Evolutionary conservation across 2,329 filamentous ascomycete species (phyloP).

Genomic region (Fusarium sp.): DNA sequence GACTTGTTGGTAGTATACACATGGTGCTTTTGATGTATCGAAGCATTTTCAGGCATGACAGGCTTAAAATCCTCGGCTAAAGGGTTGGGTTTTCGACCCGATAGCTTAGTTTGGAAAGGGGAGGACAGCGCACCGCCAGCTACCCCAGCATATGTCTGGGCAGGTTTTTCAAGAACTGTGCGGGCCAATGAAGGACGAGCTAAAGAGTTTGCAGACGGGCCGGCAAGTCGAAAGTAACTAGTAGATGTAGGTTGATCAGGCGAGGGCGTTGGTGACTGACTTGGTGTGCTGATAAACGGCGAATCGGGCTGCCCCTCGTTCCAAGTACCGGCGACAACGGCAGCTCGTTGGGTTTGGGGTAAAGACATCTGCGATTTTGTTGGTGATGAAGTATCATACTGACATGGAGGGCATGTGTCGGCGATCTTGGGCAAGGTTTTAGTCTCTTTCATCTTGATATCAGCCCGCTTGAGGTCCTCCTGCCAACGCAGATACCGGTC

Average conservation of each 20-base stretch:
- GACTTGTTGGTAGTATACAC: constrained; percentile 22
- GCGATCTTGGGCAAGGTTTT: constrained; percentile 29
- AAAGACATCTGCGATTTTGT: constrained; percentile 43
- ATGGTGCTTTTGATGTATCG: constrained; percentile 14
- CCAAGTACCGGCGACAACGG: constrained; percentile 68
- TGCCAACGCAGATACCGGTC: constrained; percentile 85
- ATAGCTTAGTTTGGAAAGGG: constrained; percentile 13
- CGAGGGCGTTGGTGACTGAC: constrained; percentile 32
- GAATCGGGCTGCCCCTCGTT: constrained; percentile 73
- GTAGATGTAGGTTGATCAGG: constrained; percentile 28
- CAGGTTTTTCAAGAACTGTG: constrained; percentile 23
- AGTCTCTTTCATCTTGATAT: constrained; percentile 55
- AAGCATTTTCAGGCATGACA: constrained; percentile 1
- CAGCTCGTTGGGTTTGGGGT: constrained; percentile 63
- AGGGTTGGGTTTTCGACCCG: constrained; percentile 17
- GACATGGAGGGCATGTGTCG: constrained; percentile 44
- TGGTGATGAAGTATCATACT: constrained; percentile 51
- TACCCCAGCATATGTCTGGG: constrained; percentile 34
- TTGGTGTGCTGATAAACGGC: constrained; percentile 53
- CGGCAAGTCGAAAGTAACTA: constrained; percentile 36
- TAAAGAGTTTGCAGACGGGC: constrained; percentile 21
- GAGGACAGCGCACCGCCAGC: constrained; percentile 22
- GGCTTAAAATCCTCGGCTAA: constrained; percentile 12
- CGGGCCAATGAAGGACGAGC: constrained; percentile 17
- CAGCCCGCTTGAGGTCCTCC: constrained; percentile 75